Evolutionary conservation across 2,329 filamentous ascomycete species (phyloP).

Genomic region (Cyanodermella asteris): DNA sequence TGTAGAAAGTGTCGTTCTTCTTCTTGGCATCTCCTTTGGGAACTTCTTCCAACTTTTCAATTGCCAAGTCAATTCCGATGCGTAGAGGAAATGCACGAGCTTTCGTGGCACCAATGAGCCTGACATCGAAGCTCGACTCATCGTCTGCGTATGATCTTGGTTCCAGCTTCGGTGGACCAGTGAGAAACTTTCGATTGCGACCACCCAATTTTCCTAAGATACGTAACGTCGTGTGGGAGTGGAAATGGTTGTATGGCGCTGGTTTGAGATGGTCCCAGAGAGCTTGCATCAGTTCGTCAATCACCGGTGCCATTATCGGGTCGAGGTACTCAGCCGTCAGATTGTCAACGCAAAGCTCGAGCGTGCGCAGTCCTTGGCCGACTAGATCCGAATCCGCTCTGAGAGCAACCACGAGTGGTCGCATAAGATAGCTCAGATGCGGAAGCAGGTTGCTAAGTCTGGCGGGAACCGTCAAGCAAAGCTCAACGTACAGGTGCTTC

Average conservation of each 20-base stretch:
- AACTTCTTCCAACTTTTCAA: conserved; percentile 65
- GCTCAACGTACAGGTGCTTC: conserved; percentile 86
- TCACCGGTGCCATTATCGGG: conserved; percentile 96
- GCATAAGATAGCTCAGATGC: conserved; percentile 91
- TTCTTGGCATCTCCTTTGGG: conserved; percentile 39
- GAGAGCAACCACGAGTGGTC: conserved; percentile 85
- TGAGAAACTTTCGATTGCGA: conserved; percentile 87
- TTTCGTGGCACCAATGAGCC: conserved; percentile 70
- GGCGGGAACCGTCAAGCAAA: conserved; percentile 88
- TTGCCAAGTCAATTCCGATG: conserved; percentile 70
- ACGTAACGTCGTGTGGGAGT: conserved; percentile 91
- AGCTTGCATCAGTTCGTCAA: conserved; percentile 95
- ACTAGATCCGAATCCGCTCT: conserved; percentile 83
- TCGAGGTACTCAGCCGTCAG: conserved; percentile 94
- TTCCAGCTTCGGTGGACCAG: conserved; percentile 59
- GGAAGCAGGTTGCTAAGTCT: conserved; percentile 83
- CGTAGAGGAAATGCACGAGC: conserved; percentile 73
- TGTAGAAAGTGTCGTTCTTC: conserved; percentile 68
- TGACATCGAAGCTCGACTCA: conserved; percentile 64
- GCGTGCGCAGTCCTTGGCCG: conserved; percentile 73
- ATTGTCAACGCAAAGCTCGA: conserved; percentile 96
- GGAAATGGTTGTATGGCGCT: conserved; percentile 88
- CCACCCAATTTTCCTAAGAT: conserved; percentile 93
- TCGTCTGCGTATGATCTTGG: conserved; percentile 81
- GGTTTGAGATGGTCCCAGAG: conserved; percentile 90